These are phyloP conservation scores for Venturia nashicola DNA, from an alignment of 2,329 filamentous ascomycete genomes.

Conservation along the genomic window DNA sequence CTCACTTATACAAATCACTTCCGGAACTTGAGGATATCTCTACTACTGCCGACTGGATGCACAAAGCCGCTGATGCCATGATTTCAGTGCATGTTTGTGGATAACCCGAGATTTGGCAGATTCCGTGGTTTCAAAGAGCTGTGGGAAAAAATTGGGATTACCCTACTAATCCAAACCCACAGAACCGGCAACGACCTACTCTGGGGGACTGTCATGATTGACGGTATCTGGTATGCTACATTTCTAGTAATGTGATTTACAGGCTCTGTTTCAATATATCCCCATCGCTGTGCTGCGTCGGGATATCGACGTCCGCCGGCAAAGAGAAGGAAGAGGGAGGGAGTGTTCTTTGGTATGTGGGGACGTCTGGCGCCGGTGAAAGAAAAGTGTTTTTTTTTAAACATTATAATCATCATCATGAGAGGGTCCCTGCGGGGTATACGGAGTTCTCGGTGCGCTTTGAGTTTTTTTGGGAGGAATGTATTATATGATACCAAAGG, in stretches of 20 bases:
- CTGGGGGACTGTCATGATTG: not conserved
- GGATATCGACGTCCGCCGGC: not conserved
- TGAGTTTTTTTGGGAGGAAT: not conserved
- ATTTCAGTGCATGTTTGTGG: not conserved
- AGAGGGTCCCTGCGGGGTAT: not conserved
- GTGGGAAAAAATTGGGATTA: not conserved
- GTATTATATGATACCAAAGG: not conserved
- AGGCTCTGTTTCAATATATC: not conserved
- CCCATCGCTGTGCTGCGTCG: not conserved
- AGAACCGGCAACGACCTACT: not conserved
- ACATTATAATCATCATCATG: not conserved
- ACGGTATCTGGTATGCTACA: not conserved
- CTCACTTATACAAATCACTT: not conserved
- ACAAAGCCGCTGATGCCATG: not conserved
- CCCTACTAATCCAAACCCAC: not conserved
- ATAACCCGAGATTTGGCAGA: not conserved
- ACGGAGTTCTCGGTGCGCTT: not conserved
- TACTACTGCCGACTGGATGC: not conserved
- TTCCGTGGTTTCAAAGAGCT: not conserved
- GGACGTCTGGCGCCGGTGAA: not conserved
- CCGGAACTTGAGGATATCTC: not conserved
- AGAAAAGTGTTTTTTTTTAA: not conserved
- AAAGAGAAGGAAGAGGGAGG: not conserved
- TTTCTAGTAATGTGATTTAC: not conserved
- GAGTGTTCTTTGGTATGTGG: not conserved